These are phyloP conservation scores for Curvularia sp. DNA, from an alignment of 2,329 filamentous ascomycete species.

Conservation along the genomic window DNA sequence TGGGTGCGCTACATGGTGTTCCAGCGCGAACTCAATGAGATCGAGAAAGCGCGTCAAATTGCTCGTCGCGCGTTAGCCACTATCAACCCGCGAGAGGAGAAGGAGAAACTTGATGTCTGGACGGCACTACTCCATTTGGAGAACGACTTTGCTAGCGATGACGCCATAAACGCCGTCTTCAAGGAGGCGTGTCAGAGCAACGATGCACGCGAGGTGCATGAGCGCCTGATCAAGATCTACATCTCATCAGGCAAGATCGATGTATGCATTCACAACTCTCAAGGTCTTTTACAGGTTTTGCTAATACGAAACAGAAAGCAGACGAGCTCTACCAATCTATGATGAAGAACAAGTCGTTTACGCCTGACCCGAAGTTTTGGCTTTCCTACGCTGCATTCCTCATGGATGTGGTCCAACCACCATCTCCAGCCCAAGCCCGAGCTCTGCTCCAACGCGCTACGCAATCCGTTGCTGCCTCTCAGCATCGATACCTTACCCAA, in stretches of 20 bases:
- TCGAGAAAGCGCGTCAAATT: constrained; percentile 85
- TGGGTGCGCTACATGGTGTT: constrained; percentile 99
- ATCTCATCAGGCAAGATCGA: constrained; percentile 86
- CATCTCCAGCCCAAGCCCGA: constrained; percentile 77
- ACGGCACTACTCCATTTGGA: constrained; percentile 93
- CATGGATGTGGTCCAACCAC: constrained; percentile 72
- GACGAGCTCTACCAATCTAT: constrained; percentile 86
- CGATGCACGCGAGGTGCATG: constrained; percentile 86
- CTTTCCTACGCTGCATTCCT: constrained; percentile 95
- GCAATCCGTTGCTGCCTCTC: constrained; percentile 75
- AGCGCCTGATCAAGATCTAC: constrained; percentile 90
- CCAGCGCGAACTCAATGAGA: constrained; percentile 89
- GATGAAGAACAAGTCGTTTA: constrained; percentile 82
- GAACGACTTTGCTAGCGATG: constrained; percentile 84
- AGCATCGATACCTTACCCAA: constrained; percentile 77
- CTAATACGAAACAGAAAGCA: constrained; percentile 69
- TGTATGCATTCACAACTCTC: constrained; percentile 60
- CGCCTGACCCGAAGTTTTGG: constrained; percentile 81
- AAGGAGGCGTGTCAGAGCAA: constrained; percentile 94
- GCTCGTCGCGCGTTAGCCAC: constrained; percentile 89
- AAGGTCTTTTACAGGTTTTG: constrained; percentile 16
- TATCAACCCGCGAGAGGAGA: constrained; percentile 89
- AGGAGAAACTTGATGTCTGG: constrained; percentile 95
- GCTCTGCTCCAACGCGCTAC: constrained; percentile 81
- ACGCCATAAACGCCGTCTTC: constrained; percentile 84